A percentile compares a stretch with the other conserved stretches of the same genome.
Conservation (phyloP, 345 rosid species). For the Eucalyptus tenuipes region DNA sequence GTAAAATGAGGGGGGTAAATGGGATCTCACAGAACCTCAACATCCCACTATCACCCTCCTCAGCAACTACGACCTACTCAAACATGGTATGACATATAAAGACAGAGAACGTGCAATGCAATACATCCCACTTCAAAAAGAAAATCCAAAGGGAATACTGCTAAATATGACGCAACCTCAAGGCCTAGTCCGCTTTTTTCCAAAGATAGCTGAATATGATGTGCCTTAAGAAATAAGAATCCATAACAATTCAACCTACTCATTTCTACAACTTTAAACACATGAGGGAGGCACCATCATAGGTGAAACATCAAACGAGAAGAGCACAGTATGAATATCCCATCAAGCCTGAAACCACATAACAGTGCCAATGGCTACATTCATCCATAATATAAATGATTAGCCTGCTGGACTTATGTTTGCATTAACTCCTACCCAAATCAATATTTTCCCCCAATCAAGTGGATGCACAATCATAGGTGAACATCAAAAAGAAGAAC, state of each 20-base stretch:
- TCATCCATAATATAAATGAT: neutral
- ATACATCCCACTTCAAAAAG: neutral
- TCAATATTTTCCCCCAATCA: neutral
- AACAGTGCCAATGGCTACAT: neutral
- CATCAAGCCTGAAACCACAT: neutral
- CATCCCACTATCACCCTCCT: neutral
- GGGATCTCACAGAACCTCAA: neutral
- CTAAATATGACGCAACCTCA: neutral
- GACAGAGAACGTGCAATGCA: neutral
- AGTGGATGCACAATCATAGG: neutral
- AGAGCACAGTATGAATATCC: neutral
- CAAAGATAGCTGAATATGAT: neutral
- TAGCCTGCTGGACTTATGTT: neutral
- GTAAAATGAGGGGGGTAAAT: neutral
- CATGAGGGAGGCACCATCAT: neutral
- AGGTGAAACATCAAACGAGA: neutral
- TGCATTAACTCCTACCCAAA: neutral
- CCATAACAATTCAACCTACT: neutral
- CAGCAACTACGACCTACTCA: neutral
- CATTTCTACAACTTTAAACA: neutral
- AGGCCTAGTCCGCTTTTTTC: neutral
- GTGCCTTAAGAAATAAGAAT: neutral
- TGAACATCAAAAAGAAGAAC: neutral
- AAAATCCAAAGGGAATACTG: neutral
- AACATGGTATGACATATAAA: neutral